Conservation (phyloP, 352 stramenopile genomes). For the Globisporangium iwayamae region DNA sequence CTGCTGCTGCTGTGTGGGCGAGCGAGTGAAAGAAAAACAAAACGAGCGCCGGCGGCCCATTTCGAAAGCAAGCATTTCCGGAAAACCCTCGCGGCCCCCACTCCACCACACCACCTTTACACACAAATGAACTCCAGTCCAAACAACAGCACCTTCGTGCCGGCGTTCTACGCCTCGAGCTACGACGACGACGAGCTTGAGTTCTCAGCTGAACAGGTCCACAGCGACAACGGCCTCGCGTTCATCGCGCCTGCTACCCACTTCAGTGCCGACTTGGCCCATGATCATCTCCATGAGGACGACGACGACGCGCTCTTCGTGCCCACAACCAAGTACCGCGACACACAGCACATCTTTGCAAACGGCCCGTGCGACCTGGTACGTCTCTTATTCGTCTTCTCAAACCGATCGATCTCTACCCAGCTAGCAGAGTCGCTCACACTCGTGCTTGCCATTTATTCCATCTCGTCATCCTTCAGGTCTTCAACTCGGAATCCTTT, state of each 20-base stretch:
- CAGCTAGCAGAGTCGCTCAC: background rate
- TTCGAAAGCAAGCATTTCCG: conserved; percentile 5
- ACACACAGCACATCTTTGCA: conserved; percentile 45
- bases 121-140: conserved; percentile 12
- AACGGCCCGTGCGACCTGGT: conserved; percentile 20
- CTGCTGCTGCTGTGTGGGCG: background rate
- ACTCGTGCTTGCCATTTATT: background rate
- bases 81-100: conserved; percentile 6
- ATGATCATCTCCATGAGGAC: conserved; percentile 7
- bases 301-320: conserved; percentile 13
- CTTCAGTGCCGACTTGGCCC: background rate
- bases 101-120: conserved; percentile 1
- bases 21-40: background rate
- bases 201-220: conserved; percentile 21
- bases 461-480: background rate
- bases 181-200: conserved; percentile 28
- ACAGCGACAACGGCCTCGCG: conserved; percentile 22
- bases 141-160: conserved; percentile 20
- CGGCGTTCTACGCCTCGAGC: conserved; percentile 31
- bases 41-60: background rate
- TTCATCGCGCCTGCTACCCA: conserved; percentile 5
- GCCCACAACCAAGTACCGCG: conserved; percentile 34
- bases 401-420: background rate
- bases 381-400: background rate
- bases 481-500: conserved; percentile 18